Evolutionary conservation across 2,329 filamentous ascomycete species (phyloP), one percentile per base, ranked within the genome.

Genomic region (Diaporthe nobilis): DNA sequence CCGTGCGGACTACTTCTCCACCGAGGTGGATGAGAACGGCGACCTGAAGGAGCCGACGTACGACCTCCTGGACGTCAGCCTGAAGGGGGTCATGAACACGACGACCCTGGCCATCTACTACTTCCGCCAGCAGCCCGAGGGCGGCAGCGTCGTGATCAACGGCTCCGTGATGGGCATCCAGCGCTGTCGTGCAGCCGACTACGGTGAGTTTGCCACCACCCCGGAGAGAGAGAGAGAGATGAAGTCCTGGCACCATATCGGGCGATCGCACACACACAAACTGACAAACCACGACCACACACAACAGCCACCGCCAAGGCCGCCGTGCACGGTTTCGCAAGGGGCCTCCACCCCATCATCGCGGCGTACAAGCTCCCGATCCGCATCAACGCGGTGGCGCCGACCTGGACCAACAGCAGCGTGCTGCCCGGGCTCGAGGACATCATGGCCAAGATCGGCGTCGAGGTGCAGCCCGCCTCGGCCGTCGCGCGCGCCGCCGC

Each of bases 101-200:
- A 81, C 83, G 12, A 85, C 84, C 0, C 82, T 91, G 0, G 89
- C 84, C 5, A 81, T 87, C 20, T 85, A 89, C 78, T 87, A 89
- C 77, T 83, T 92, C 80, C 87, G 88, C 71, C 81, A 86, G 68
- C 86, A 89, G 71, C 63, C 83, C 13, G 80, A 83, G 60, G 84
- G 86, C n/a, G 86, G 87, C n/a, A 90, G 88, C 74, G 85, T 92
- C 37, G 88, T 91, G 22, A 83, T 91, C 60, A 89, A 85, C 63
- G 86, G 85, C 4, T 92, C 90, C 0, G 84, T 83, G 6, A 87
- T 88, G 0, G 85, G 84, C 2, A 83, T 91, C 12, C 88, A 90
- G 74, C 87, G 85, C 1, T 84, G 91, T 68, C 84, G 87, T 25
- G 84, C 85, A 3, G 82, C 85, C 0, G 90, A 92, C 78, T 92